Evolutionary conservation across 441 rosid species (phyloP).

Genomic region (Monsonia emarginata): DNA sequence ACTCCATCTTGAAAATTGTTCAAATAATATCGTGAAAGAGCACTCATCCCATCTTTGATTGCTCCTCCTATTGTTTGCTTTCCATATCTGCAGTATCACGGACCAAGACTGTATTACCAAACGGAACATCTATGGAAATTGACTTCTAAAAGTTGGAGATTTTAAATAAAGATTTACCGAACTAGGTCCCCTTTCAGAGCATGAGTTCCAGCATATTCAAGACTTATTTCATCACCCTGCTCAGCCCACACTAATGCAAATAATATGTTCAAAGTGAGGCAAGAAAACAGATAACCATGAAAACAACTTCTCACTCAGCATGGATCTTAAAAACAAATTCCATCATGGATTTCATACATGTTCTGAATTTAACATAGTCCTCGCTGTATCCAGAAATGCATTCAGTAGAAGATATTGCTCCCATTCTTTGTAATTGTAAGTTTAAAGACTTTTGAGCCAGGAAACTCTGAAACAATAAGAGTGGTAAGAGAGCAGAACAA

Average conservation of each 20-base stretch:
- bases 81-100: conserved; percentile 51
- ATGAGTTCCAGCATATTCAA: conserved; percentile 84
- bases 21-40: conserved; percentile 78
- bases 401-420: conserved; percentile 43
- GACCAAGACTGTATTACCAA: conserved; percentile 8
- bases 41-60: conserved; percentile 84
- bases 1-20: conserved; percentile 94
- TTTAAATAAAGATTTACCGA: conserved; percentile 36
- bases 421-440: conserved; percentile 60
- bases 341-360: conserved; percentile 35
- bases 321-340: conserved; percentile 8
- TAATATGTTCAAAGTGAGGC: conserved; percentile 14
- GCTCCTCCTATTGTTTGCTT: conserved; percentile 67
- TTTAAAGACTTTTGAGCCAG: conserved; percentile 64
- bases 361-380: conserved; percentile 58
- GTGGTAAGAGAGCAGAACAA: conserved; percentile 5
- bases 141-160: conserved; percentile 2
- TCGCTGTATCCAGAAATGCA: conserved; percentile 53
- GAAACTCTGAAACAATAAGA: conserved; percentile 49
- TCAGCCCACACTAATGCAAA: conserved; percentile 78
- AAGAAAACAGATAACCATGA: conserved; percentile 6
- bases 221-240: conserved; percentile 95
- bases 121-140: conserved; percentile 6
- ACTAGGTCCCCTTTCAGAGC: conserved; percentile 94
- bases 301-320: conserved; percentile 12